Percentiles rank a stretch among this genome's conserved stretches.
These are phyloP conservation scores for Comarum palustre DNA, from an alignment of 306 rosid genomes.

Conservation along the genomic window DNA sequence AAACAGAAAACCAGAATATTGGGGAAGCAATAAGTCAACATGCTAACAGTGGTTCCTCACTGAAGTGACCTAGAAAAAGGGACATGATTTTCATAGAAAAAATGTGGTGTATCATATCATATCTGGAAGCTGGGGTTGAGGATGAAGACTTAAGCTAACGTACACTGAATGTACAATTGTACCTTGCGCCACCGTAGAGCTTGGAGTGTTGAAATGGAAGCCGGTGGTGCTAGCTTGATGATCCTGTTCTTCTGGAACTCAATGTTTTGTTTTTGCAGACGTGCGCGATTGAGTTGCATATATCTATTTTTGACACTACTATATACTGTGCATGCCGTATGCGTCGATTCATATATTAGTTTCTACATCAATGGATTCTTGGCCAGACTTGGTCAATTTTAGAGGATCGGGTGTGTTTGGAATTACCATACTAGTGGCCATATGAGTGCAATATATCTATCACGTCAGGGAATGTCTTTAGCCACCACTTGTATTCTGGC, in stretches of 20 bases:
- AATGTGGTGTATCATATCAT: background rate
- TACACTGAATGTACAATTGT: conserved; percentile 8
- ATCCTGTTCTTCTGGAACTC: background rate
- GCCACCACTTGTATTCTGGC: background rate
- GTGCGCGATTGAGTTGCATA: background rate
- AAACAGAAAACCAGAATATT: conserved; percentile 7
- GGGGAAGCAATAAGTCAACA: background rate
- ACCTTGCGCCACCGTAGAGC: background rate
- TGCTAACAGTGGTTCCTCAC: background rate
- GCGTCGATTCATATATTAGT: background rate
- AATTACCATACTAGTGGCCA: background rate
- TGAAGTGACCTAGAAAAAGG: background rate
- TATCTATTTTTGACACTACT: background rate
- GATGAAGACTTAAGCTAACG: background rate
- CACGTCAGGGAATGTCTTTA: background rate
- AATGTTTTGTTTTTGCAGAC: background rate
- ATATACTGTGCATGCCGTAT: background rate
- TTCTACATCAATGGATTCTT: background rate
- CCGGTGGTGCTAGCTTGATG: background rate
- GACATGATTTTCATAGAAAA: background rate
- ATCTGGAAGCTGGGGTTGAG: background rate
- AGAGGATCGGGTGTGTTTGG: background rate
- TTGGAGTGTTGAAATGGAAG: background rate
- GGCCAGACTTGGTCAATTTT: background rate
- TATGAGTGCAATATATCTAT: background rate